phyloP scores from a whole-genome alignment of 257 asterid species.

The Solanum microdontum region DNA sequence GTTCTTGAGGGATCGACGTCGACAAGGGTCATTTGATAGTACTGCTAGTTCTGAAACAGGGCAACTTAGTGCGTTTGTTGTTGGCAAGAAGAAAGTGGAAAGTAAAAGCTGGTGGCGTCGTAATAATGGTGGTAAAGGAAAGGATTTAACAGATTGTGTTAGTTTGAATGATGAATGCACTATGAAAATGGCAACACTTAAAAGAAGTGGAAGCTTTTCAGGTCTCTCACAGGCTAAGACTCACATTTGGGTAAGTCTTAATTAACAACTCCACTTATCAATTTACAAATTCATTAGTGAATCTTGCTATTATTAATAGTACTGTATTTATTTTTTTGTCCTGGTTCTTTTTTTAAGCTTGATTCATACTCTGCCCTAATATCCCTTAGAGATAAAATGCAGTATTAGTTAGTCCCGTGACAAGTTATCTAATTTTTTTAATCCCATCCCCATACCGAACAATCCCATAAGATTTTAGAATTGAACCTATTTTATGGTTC shows the following conservation, averaged over 20 bases:
- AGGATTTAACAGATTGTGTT: conserved; percentile 3
- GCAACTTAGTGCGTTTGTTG: conserved; percentile 10
- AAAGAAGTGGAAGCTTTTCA: conserved; percentile 50
- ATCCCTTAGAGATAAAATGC: background rate
- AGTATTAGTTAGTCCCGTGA: background rate
- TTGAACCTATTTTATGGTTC: background rate
- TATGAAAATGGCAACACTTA: conserved; percentile 13
- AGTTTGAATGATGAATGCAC: conserved; percentile 3
- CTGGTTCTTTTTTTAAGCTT: background rate
- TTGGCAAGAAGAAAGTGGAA: conserved; percentile 12
- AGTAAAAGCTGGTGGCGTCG: conserved; percentile 15
- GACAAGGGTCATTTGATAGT: conserved; percentile 16
- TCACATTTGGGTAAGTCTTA: conserved; percentile 51
- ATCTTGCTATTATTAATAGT: background rate
- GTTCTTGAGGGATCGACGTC: conserved; percentile 9
- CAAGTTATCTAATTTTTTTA: background rate
- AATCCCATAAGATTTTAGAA: background rate
- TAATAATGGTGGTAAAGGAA: background rate
- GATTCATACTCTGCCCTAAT: background rate
- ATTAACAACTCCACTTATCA: background rate
- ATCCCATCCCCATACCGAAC: background rate
- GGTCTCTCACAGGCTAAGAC: conserved; percentile 26
- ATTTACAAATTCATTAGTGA: background rate
- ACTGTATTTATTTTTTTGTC: background rate
- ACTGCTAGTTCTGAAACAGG: conserved; percentile 9